These are phyloP conservation scores for Volvox reticuliferus DNA, from an alignment of 139 green algal genomes.

Conservation along the genomic window DNA sequence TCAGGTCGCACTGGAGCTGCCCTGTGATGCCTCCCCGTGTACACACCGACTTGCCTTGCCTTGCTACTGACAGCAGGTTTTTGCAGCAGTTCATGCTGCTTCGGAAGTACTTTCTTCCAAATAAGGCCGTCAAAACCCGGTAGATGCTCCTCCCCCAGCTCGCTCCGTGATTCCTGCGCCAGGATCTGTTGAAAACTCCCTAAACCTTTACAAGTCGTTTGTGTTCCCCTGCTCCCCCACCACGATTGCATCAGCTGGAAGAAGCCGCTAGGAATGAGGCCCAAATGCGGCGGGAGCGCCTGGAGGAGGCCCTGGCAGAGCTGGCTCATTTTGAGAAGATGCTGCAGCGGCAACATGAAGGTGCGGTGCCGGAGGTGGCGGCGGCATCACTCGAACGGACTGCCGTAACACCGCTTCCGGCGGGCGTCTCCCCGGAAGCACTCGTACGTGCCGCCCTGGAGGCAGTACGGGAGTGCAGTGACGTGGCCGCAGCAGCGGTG, in stretches of 20 bases:
- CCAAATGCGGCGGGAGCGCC: neutral
- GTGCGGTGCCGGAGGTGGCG: neutral
- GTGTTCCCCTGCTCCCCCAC: neutral
- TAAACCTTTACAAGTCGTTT: no score
- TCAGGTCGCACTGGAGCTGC: no score
- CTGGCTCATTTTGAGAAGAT: constrained; percentile 9
- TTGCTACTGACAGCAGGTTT: no score
- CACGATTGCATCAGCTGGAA: constrained; percentile 26
- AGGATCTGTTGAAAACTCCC: no score
- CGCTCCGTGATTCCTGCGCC: no score
- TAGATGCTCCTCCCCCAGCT: no score
- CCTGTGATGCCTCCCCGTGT: no score
- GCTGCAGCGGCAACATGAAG: neutral
- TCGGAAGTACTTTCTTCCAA: no score
- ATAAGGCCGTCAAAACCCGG: no score
- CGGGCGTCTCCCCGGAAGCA: neutral
- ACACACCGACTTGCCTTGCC: no score
- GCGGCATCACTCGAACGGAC: no score
- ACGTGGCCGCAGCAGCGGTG: neutral
- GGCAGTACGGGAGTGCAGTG: neutral
- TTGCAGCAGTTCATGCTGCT: no score
- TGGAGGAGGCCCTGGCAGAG: constrained; percentile 22
- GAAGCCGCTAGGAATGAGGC: neutral
- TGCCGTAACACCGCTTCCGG: neutral
- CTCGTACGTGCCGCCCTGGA: neutral